phyloP scores from a whole-genome alignment of 371 early-diverging fungal genomes.

The Circinella umbellata region DNA sequence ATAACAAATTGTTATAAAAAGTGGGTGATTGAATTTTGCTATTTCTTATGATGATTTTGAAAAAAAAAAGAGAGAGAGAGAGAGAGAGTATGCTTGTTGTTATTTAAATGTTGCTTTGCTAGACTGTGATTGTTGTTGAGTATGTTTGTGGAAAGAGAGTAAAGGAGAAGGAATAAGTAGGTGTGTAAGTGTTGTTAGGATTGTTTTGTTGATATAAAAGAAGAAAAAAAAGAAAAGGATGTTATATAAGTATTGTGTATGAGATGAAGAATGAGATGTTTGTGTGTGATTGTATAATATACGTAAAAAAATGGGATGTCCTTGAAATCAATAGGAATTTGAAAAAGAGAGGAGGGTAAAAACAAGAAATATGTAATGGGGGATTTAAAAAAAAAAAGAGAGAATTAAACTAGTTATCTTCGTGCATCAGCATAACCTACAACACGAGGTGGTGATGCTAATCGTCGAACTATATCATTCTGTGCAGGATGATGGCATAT shows the following conservation, averaged over 20 bases:
- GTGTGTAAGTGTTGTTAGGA: background rate
- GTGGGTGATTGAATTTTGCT: background rate
- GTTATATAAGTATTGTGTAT: no score
- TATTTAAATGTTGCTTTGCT: no score
- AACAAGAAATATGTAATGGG: background rate
- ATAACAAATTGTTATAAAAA: no score
- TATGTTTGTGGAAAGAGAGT: no score
- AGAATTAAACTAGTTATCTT: no score
- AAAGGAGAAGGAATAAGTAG: no score
- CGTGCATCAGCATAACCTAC: constrained; percentile 39
- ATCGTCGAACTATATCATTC: constrained; percentile 22
- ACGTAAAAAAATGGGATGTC: no score
- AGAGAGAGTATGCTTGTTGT: background rate
- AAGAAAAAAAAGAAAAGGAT: background rate
- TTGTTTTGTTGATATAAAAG: background rate
- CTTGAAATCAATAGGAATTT: constrained; percentile 6
- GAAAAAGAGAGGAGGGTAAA: constrained; percentile 4
- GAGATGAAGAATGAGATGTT: background rate
- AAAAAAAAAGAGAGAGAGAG: background rate
- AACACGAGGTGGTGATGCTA: constrained; percentile 36
- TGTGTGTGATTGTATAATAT: constrained; percentile 4
- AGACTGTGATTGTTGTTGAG: no score
- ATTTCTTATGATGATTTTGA: no score
- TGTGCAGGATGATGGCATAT: constrained; percentile 37
- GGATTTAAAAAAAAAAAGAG: constrained; percentile 10